A percentile compares a stretch with the other conserved stretches of the same genome.
phyloP scores from a whole-genome alignment of 768 basidiomycete genomes.

The Arthromyces matolae region DNA sequence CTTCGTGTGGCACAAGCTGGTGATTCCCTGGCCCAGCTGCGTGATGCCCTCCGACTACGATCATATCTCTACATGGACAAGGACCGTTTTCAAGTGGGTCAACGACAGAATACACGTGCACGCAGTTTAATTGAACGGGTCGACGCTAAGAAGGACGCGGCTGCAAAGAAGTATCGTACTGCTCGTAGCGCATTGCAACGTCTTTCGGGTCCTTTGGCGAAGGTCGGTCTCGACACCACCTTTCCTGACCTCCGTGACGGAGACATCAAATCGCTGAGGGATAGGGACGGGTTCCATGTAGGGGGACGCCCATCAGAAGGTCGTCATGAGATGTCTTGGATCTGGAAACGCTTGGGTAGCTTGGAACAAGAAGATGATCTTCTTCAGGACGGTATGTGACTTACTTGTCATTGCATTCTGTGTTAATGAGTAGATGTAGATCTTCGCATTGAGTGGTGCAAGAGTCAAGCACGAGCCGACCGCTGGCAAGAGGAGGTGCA shows the following conservation, averaged over 20 bases:
- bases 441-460: too few relatives aligned
- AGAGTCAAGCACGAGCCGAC: conserved; percentile 1
- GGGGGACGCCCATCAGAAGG: conserved; percentile 1
- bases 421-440: not conserved
- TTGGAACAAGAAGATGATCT: not conserved
- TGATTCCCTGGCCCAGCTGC: conserved; percentile 1
- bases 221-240: conserved; percentile 2
- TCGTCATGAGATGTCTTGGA: conserved; percentile 13
- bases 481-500: not conserved
- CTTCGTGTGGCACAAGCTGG: not conserved
- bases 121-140: conserved; percentile 4
- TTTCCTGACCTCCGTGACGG: conserved; percentile 3
- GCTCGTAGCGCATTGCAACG: not conserved
- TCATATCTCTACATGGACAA: conserved; percentile 11
- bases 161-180: conserved; percentile 5
- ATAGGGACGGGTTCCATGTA: not conserved
- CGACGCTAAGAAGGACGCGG: conserved; percentile 6
- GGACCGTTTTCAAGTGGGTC: conserved; percentile 11
- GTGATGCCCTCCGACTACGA: conserved; percentile 10
- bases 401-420: not conserved
- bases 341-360: conserved; percentile 14
- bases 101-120: conserved; percentile 11
- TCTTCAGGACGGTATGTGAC: conserved; percentile 14
- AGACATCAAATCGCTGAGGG: conserved; percentile 11
- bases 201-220: conserved; percentile 1